Base-by-base conservation (phyloP, 352 stramenopile species). In the Globisporangium barbulae region DNA sequence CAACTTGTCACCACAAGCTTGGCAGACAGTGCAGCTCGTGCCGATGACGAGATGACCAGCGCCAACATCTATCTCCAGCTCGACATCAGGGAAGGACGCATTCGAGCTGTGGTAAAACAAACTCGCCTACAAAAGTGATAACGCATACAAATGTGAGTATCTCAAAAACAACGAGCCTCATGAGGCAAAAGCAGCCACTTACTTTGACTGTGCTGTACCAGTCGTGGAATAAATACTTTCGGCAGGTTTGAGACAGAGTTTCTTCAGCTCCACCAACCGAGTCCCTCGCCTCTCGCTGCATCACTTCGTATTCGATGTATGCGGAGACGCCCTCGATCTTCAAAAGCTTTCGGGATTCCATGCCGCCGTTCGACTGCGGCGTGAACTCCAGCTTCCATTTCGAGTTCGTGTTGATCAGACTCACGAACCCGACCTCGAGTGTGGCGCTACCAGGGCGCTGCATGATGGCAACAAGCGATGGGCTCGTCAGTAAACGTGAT, bases 191-290 rank as follows among this genome's bases (percentile, higher is more conserved):
- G 35, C 13, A 30, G 9, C 5, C 30, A 48, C 58, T 21, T 71
- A 93, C 87, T 74, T 96, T 94, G 30, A 90, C 64, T 9, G 74
- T 88, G 31, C 77, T 90, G 65, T 74, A 74, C 88, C 88, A 96
- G 41, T 92, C 84, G 61, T 96, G 88, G 47, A 94, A 88, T 76
- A 94, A 78, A 81, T 96, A 94, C 63, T 82, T 77, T 65, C 78
- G 73, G 15, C 59, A 65, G 44, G 61, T 58, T 22, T 67, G 65
- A 15, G 48, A 25, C 31, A 68, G 59, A 12, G 60, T 28, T 1
- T 73, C 56, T 0, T 73, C 56, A 0, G 49, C 44, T 1, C 31
- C 45, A 54, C 5, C 41, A 37, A 17, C 39, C 22, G 25, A 39
- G 61, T 33, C 17, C 9, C 21, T 21, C 9, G 21, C 22, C 15